These are phyloP conservation scores for Dactylellina cionopaga DNA, from an alignment of 2,329 filamentous ascomycete genomes.

Conservation along the genomic window DNA sequence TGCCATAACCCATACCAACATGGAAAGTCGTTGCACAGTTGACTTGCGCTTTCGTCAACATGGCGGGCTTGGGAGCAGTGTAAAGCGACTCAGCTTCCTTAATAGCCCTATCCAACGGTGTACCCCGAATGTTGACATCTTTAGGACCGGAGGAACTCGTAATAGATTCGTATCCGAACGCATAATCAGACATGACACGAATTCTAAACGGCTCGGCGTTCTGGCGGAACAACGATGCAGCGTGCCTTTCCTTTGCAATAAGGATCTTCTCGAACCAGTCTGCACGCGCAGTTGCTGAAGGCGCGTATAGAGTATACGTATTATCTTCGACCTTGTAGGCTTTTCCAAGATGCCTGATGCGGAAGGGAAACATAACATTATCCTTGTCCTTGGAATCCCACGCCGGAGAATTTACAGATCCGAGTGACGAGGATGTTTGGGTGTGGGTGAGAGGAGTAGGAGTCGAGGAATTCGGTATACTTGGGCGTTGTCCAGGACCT, in stretches of 20 bases:
- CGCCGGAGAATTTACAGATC: conserved; percentile 62
- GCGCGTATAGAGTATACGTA: conserved; percentile 88
- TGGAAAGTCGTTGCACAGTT: conserved; percentile 94
- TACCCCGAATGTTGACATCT: conserved; percentile 81
- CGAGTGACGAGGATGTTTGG: conserved; percentile 73
- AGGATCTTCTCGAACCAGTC: conserved; percentile 96
- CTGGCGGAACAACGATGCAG: conserved; percentile 85
- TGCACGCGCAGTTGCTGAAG: conserved; percentile 75
- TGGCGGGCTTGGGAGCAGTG: conserved; percentile 73
- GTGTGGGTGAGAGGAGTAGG: conserved; percentile 71
- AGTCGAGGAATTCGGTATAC: conserved; percentile 62
- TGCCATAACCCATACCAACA: conserved; percentile 71
- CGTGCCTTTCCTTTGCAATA: conserved; percentile 92
- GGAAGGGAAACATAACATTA: conserved; percentile 91
- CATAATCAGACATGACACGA: conserved; percentile 88
- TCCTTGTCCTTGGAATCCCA: conserved; percentile 67
- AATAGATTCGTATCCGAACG: conserved; percentile 81
- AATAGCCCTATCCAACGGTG: conserved; percentile 89
- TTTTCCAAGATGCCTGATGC: conserved; percentile 86
- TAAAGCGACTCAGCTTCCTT: conserved; percentile 80
- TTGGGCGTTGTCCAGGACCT: conserved; percentile 63
- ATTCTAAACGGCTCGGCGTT: conserved; percentile 96
- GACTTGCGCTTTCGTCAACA: conserved; percentile 84
- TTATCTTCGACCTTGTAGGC: conserved; percentile 69
- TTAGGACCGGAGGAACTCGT: conserved; percentile 68